Evolutionary conservation across 495 filamentous ascomycete species (phyloP).

Genomic region (Talaromyces stipitatus): DNA sequence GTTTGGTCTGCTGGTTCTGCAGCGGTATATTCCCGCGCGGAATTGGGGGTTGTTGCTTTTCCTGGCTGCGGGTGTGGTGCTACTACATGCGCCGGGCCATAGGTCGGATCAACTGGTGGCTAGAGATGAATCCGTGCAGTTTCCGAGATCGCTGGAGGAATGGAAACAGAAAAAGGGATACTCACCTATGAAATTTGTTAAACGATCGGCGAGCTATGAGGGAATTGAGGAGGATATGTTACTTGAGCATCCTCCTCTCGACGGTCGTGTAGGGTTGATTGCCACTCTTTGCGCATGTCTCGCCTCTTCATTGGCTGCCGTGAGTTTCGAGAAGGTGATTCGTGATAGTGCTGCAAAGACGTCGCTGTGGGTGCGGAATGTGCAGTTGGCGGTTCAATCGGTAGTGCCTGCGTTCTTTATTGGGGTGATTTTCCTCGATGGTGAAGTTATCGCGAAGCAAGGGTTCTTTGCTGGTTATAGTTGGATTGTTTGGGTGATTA

Average conservation of each 20-base stretch:
- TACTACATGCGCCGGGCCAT: conserved; percentile 70
- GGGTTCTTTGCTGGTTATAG: conserved; percentile 96
- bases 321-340: conserved; percentile 92
- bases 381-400: conserved; percentile 88
- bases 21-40: conserved; percentile 55
- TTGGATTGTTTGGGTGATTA: conserved; percentile 78
- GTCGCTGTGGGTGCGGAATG: conserved; percentile 87
- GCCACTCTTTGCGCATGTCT: conserved; percentile 69
- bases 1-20: conserved; percentile 74
- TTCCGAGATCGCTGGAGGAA: conserved; percentile 62
- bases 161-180: conserved; percentile 36
- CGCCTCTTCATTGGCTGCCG: conserved; percentile 75
- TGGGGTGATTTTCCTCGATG: conserved; percentile 81
- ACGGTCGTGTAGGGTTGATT: conserved; percentile 65
- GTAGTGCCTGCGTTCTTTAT: conserved; percentile 80
- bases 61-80: conserved; percentile 75
- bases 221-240: conserved; percentile 80
- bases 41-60: conserved; percentile 77
- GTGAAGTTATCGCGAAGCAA: conserved; percentile 68
- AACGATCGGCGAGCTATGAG: conserved; percentile 90
- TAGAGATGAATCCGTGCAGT: conserved; percentile 53
- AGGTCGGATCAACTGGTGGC: conserved; percentile 39
- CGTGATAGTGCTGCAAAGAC: conserved; percentile 65
- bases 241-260: conserved; percentile 56
- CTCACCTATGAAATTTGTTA: conserved; percentile 38